Evolutionary conservation across 2,329 filamentous ascomycete species (phyloP), one percentile per base, ranked within the genome.

Genomic region (Nannizziopsis barbatae): DNA sequence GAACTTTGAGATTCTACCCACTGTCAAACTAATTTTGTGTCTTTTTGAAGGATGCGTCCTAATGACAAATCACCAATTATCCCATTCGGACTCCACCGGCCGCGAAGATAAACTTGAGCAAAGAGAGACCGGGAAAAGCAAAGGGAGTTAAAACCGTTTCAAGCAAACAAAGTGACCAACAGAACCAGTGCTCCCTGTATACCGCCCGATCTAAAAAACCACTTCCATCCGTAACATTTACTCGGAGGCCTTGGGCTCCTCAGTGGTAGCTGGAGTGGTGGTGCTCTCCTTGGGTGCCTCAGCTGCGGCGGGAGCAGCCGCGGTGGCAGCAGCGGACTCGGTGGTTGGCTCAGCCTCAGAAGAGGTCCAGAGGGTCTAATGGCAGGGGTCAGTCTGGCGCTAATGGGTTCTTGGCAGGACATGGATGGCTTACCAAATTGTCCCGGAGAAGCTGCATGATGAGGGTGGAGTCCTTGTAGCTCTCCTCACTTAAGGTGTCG

Each of bases 401-500:
- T 22, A 5, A 35, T 18, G 1, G 5, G 7, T n/a, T 42, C 9
- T 18, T 11, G 5, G n/a, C 31, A 31, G 38, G 22, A 32, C 17
- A 32, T 2, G 17, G 6, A 11, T 8, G 14, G 11, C 79, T 58
- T 77, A 93, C 87, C 69, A 95, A 70, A 80, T 95, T 95, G 76
- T 95, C 89, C 68, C 89, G 85, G 67, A 95, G 83, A 55, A 95
- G 84, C 77, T 95, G 89, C 89, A 95, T 95, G 75, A 95, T 95
- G 63, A 95, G 82, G 56, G 89, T 95, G 41, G 87, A 94, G 76
- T 95, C 89, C 81, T 94, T 94, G 85, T 95, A 95, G 80, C 86
- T 93, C 79, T 95, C 89, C 81, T 95, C 89, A 69, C 86, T 93
- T 60, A 95, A 77, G 60, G 89, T 95, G 71, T 95, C 89, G 59